Conservation (phyloP, 306 rosid species). For the Cicer bijugum region DNA sequence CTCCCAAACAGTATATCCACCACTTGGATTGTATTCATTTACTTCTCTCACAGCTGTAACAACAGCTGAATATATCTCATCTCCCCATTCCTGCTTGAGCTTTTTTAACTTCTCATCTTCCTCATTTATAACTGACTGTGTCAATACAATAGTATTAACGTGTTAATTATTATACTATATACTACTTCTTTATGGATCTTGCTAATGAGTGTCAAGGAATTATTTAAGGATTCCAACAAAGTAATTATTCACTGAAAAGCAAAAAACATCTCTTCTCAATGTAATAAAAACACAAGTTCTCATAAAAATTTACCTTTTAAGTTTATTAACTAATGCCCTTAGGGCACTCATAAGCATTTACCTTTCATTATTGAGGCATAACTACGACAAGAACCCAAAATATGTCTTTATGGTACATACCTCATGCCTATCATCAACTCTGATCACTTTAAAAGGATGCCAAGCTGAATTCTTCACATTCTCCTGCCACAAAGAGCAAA, state of each 20-base stretch:
- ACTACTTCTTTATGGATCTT: no score
- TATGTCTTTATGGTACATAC: slow-evolving; percentile 46
- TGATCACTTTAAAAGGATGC: slow-evolving; percentile 76
- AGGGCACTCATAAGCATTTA: no score
- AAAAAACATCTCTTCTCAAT: no score
- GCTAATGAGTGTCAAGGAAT: no score
- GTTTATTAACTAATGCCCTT: no score
- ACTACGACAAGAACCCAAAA: slow-evolving; percentile 12
- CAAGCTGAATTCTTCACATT: slow-evolving; percentile 68
- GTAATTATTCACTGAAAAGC: no score
- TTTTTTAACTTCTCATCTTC: slow-evolving; percentile 65
- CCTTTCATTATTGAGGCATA: background rate
- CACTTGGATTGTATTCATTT: slow-evolving; percentile 83
- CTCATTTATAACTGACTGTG: slow-evolving; percentile 66
- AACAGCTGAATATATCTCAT: slow-evolving; percentile 61
- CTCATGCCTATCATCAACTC: slow-evolving; percentile 49
- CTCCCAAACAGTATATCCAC: slow-evolving; percentile 64
- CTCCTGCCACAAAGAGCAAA: slow-evolving; percentile 91
- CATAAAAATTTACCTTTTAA: no score
- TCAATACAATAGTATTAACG: slow-evolving; percentile 26
- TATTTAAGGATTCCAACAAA: no score
- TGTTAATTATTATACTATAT: slow-evolving; percentile 17
- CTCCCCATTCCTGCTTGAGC: slow-evolving; percentile 84
- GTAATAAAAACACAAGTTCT: no score
- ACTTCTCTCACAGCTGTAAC: slow-evolving; percentile 66